Conservation (phyloP, 2,329 filamentous ascomycete genomes). For the Cladophialophora psammophila region DNA sequence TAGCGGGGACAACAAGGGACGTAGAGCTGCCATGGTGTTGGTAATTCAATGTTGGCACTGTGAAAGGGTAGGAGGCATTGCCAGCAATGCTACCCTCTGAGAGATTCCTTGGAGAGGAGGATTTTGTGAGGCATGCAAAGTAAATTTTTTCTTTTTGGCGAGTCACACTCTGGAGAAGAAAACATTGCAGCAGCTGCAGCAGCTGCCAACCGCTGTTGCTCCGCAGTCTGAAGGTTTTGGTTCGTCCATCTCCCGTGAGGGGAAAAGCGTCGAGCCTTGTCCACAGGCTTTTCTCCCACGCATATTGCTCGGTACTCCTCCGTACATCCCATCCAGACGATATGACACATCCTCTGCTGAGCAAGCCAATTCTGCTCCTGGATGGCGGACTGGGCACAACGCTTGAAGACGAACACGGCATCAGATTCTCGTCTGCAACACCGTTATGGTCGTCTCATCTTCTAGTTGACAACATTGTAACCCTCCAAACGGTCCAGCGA, state of each 20-base stretch:
- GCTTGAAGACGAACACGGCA: slow-evolving; percentile 63
- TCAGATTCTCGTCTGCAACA: slow-evolving; percentile 60
- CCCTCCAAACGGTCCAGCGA: slow-evolving; percentile 62
- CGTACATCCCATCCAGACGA: neutral
- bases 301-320: no score
- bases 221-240: slow-evolving; percentile 18
- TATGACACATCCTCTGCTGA: slow-evolving; percentile 21
- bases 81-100: slow-evolving; percentile 15
- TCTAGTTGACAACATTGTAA: slow-evolving; percentile 62
- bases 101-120: neutral
- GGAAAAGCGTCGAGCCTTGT: neutral
- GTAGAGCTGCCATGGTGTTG: slow-evolving; percentile 26
- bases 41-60: slow-evolving; percentile 1
- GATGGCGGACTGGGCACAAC: slow-evolving; percentile 74
- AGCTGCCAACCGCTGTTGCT: slow-evolving; percentile 14
- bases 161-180: slow-evolving; percentile 23
- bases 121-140: neutral
- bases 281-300: no score
- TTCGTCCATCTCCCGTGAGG: slow-evolving; percentile 16
- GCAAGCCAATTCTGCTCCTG: slow-evolving; percentile 57
- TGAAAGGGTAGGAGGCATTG: slow-evolving; percentile 11
- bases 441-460: slow-evolving; percentile 75
- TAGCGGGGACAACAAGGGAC: slow-evolving; percentile 27
- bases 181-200: slow-evolving; percentile 6
- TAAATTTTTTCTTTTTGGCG: slow-evolving; percentile 9